Percentiles rank a stretch among this genome's conserved stretches.
phyloP scores from a whole-genome alignment of 1,284 basidiomycete genomes.

The Cryptococcus floricola region DNA sequence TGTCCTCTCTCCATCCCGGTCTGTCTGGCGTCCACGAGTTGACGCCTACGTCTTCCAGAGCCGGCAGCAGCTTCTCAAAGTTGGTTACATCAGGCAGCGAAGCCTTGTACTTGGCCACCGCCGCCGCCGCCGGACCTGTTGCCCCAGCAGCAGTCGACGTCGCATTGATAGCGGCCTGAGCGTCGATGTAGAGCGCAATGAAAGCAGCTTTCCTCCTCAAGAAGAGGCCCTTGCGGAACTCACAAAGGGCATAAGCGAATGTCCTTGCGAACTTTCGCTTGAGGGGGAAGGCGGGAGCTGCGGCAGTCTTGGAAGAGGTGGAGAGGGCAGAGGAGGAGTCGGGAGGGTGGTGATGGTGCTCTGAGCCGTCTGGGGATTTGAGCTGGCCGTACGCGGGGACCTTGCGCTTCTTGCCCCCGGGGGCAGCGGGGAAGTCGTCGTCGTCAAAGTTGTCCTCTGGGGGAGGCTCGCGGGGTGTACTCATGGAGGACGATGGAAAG shows the following conservation, averaged over 20 bases:
- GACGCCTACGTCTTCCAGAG: slow-evolving; percentile 33
- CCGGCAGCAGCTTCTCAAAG: slow-evolving; percentile 27
- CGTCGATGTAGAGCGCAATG: slow-evolving; percentile 39
- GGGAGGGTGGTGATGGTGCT: neutral
- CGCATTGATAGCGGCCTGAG: slow-evolving; percentile 25
- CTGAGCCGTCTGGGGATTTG: neutral
- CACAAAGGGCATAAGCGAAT: slow-evolving; percentile 3
- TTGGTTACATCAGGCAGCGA: slow-evolving; percentile 12
- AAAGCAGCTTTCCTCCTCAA: slow-evolving; percentile 37
- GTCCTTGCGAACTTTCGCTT: neutral
- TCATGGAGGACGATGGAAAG: neutral
- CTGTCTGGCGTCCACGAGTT: slow-evolving; percentile 35
- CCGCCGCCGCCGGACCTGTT: neutral
- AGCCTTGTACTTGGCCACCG: neutral
- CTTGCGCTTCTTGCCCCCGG: slow-evolving; percentile 40
- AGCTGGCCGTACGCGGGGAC: slow-evolving; percentile 21
- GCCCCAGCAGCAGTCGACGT: neutral
- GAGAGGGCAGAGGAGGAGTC: neutral
- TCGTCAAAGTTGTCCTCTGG: slow-evolving; percentile 20
- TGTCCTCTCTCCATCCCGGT: slow-evolving; percentile 31
- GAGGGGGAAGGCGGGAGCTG: neutral
- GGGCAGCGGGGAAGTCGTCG: slow-evolving; percentile 24
- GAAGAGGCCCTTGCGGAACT: slow-evolving; percentile 28
- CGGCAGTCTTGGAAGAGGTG: neutral
- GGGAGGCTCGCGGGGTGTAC: neutral